Base-by-base conservation (phyloP, 305 asterid genomes). In the Fraxinus velutina region DNA sequence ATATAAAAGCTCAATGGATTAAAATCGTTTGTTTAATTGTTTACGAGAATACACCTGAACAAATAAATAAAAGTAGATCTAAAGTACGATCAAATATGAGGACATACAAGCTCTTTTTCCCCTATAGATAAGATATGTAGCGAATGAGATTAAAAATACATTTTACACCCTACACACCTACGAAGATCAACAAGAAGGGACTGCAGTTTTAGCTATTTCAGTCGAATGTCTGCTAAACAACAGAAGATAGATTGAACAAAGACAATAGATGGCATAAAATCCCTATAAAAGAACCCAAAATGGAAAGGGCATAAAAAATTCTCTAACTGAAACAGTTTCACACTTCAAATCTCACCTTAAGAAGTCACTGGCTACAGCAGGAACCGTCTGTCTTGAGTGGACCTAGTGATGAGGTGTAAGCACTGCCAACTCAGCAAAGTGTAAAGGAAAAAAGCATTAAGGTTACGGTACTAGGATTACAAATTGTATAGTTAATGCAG, bases 371-470 rank as follows among this genome's bases (percentile, higher is more conserved):
- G 80, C 78, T 81, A 83, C 86, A 81, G 89, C 90, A 81, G 92
- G 93, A 90, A 88, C 93, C 91, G 83, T 84, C 86, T 85, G 88
- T 84, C 91, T 88, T 79, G 83, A 87, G 74, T 78, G 79, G 85
- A 82, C 84, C 91, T 88, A 91, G 87, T 92, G 91, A 85, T 85
- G 89, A 77, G 95, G 97, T 83, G 95, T 89, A 86, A 92, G 97
- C 92, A 94, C 98, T 94, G 97, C 80, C 78, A 89, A 86, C 79
- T 76, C 64, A 90, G 76, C 78, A 86, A 64, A 78, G 76, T 34
- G 34, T 5, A 80, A 78, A 57, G 66, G 81, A 80, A 39, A 82
- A 83, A 80, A 64, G 19, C 76, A 83, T 78, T 83, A 79, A 89
- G 86, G 75, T 80, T 57, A 55, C 4, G 78, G 74, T 77, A 75